Evolutionary conservation across 495 filamentous ascomycete species (phyloP).

Genomic region (Penicillium longicatenatum): DNA sequence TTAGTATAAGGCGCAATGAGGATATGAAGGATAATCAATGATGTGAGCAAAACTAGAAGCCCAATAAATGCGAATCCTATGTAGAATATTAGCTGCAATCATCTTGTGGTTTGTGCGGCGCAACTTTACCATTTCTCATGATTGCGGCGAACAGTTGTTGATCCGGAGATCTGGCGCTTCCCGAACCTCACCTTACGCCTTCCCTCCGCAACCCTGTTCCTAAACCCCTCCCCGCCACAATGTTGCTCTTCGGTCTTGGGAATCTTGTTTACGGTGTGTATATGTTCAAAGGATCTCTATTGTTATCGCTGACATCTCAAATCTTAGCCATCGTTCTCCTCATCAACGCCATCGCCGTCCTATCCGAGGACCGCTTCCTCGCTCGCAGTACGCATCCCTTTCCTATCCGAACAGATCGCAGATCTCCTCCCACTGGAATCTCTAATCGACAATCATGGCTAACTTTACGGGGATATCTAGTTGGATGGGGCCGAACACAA

Average conservation of each 20-base stretch:
- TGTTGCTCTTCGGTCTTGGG: constrained; percentile 71
- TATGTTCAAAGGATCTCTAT: not conserved
- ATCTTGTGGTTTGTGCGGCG: not conserved
- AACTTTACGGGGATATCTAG: constrained; percentile 42
- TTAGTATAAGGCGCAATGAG: constrained; percentile 88
- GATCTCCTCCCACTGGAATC: not conserved
- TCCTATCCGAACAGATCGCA: constrained; percentile 3
- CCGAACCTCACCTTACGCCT: constrained; percentile 23
- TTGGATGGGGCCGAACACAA: constrained; percentile 73
- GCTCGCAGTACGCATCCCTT: constrained; percentile 72
- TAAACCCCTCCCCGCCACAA: constrained; percentile 35
- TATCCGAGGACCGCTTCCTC: constrained; percentile 97
- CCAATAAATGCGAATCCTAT: constrained; percentile 2
- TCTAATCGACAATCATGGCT: not conserved
- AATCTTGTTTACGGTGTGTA: constrained; percentile 69
- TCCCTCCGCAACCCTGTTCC: constrained; percentile 12
- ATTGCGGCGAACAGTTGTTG: constrained; percentile 24
- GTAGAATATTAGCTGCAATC: not conserved
- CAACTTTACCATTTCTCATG: constrained; percentile 30
- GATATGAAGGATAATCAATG: constrained; percentile 74
- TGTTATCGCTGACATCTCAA: constrained; percentile 13
- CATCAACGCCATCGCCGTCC: constrained; percentile 90
- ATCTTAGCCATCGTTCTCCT: constrained; percentile 75
- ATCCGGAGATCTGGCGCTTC: constrained; percentile 39
- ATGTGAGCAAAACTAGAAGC: constrained; percentile 60